Base-by-base conservation (phyloP, 345 rosid genomes). In the Clausena lansium region DNA sequence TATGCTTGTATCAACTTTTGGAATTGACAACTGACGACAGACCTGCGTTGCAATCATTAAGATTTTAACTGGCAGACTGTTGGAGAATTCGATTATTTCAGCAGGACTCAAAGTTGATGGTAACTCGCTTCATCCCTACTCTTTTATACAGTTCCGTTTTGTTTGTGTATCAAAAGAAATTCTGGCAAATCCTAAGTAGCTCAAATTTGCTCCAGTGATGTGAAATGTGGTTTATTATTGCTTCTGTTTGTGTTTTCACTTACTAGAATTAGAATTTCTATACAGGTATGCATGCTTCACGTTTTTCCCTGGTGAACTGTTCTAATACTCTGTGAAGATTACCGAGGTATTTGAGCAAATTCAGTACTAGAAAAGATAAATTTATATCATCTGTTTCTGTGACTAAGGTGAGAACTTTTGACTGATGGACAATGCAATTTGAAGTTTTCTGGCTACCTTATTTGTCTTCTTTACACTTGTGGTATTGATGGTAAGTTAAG, bases 51-150 rank as follows among this genome's bases (percentile, higher is more conserved):
- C 78, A 14, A n/a, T 9, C 45, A 11, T 15, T 35, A 76, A 66
- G 50, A 36, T 67, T 50, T 75, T 75, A 52, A 6, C 39, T 36
- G 19, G 67, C 24, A 6, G 41, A 22, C 60, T 24, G 15, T 66
- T 76, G 54, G 24, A 76, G 54, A 70, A 52, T 66, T 66, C 28
- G 66, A 25, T 52, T 76, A 17, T 22, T 52, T 66, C 27, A 33
- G 5, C 19, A 54, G 36, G 52, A 63, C 36, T 33, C 64, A 76
- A 76, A 66, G 71, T 65, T 76, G 62, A 50, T 17, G 78, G 78
- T 76, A 76, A 5, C 47, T 75, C 25, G 61, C 61, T 75, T 47
- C 47, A 8, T 45, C 39, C 50, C 24, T 22, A 22, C 45, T 65
- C 52, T 35, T 6, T 64, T 52, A 9, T 50, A 13, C 7, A n/a